A percentile compares a stretch with the other conserved stretches of the same genome.
Evolutionary conservation across 305 asterid species (phyloP).

Genomic region (Solanum aculeatissimum): DNA sequence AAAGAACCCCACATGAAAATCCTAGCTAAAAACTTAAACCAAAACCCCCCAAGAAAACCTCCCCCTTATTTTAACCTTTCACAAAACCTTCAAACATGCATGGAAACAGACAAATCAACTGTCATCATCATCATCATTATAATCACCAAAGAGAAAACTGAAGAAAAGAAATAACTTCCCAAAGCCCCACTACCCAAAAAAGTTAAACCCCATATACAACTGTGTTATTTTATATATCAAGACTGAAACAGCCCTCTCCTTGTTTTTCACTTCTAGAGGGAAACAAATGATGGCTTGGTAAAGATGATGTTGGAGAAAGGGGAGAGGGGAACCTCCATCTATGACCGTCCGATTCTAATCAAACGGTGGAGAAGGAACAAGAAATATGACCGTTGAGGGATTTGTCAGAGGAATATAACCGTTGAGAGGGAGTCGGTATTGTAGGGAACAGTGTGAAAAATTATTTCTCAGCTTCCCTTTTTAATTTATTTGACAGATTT

Average conservation of each 20-base stretch:
- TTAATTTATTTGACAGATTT: background rate
- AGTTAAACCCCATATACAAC: slow-evolving; percentile 18
- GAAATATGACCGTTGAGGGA: slow-evolving; percentile 59
- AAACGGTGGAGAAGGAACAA: slow-evolving; percentile 28
- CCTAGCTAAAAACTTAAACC: background rate
- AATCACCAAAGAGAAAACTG: background rate
- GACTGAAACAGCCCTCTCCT: background rate
- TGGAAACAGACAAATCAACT: slow-evolving; percentile 7
- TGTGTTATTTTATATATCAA: slow-evolving; percentile 34
- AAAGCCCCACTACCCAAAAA: slow-evolving; percentile 56
- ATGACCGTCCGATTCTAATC: slow-evolving; percentile 47
- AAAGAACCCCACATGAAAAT: slow-evolving; percentile 11
- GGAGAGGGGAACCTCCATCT: slow-evolving; percentile 3
- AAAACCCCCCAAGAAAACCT: slow-evolving; percentile 6
- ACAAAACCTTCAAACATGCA: slow-evolving; percentile 20
- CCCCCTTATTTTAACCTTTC: background rate
- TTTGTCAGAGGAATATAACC: slow-evolving; percentile 73
- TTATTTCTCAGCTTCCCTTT: background rate
- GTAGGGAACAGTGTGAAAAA: slow-evolving; percentile 20
- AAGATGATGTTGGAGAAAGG: slow-evolving; percentile 12
- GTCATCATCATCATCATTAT: slow-evolving; percentile 17
- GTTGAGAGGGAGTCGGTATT: slow-evolving; percentile 41
- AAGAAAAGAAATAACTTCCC: slow-evolving; percentile 6
- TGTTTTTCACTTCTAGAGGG: background rate
- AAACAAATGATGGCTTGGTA: slow-evolving; percentile 21